Evolutionary conservation across 1,139 yeast species (phyloP).

Genomic region (Kodamaea fungicola): DNA sequence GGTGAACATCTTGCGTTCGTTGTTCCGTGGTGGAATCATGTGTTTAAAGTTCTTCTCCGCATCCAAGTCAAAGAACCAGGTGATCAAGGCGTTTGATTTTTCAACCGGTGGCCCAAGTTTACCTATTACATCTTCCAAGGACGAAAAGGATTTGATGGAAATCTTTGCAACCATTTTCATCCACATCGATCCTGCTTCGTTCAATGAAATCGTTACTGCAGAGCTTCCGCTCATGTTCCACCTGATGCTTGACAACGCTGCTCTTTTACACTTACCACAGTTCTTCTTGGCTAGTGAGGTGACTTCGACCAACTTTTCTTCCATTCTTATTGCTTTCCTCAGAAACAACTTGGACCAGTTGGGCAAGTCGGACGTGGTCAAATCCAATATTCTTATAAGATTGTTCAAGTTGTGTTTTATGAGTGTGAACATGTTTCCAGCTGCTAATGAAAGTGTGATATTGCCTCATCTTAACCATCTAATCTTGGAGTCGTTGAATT

Average conservation of each 20-base stretch:
- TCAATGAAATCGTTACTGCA: conserved; percentile 83
- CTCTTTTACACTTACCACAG: conserved; percentile 87
- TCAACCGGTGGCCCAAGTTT: conserved; percentile 69
- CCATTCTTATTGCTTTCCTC: conserved; percentile 76
- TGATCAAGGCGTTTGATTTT: conserved; percentile 59
- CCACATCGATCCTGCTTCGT: conserved; percentile 92
- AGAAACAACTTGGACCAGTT: conserved; percentile 70
- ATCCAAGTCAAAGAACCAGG: conserved; percentile 43
- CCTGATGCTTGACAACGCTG: conserved; percentile 79
- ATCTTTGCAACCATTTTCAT: conserved; percentile 91
- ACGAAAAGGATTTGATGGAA: conserved; percentile 94
- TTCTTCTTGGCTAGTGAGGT: conserved; percentile 91
- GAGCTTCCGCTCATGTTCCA: conserved; percentile 79
- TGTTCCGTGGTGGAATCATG: conserved; percentile 80
- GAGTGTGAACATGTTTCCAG: conserved; percentile 92
- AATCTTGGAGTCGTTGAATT: conserved; percentile 74
- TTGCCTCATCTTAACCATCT: conserved; percentile 82
- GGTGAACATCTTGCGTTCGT: conserved; percentile 65
- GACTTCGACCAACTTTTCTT: conserved; percentile 89
- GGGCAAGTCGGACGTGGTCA: conserved; percentile 76
- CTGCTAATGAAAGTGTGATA: conserved; percentile 80
- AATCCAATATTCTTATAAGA: conserved; percentile 77
- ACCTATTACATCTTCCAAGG: conserved; percentile 84
- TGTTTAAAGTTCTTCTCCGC: conserved; percentile 76
- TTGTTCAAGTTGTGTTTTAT: conserved; percentile 88